Conservation (phyloP, 1,284 basidiomycete genomes). For the Leccinum insigne region DNA sequence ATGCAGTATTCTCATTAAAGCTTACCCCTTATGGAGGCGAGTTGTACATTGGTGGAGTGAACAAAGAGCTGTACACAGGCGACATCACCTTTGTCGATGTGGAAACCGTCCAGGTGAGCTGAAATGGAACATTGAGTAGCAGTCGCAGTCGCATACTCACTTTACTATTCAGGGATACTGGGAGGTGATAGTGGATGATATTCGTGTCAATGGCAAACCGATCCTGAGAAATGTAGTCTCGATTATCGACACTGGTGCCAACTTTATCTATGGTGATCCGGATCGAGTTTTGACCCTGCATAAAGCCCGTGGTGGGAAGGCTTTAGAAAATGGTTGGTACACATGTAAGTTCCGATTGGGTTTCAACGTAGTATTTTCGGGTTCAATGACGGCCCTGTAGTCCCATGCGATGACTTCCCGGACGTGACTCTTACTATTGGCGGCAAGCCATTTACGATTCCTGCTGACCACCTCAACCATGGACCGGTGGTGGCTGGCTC, state of each 20-base stretch:
- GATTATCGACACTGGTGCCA: not conserved
- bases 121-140: too few relatives aligned
- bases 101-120: too few relatives aligned
- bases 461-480: too few relatives aligned
- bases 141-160: too few relatives aligned
- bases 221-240: not conserved
- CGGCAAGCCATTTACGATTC: not conserved
- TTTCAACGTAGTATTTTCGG: not conserved
- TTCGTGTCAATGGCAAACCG: not conserved
- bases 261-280: not conserved
- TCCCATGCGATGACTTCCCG: not conserved
- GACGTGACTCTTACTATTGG: not conserved
- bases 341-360: not conserved
- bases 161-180: not conserved
- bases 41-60: too few relatives aligned
- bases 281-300: not conserved
- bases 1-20: too few relatives aligned
- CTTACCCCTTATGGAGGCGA: too few relatives aligned
- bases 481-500: not conserved
- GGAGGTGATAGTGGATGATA: not conserved
- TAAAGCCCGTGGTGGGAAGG: not conserved
- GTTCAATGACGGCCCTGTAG: not conserved
- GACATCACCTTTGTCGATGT: too few relatives aligned
- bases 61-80: too few relatives aligned
- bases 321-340: not conserved